Conservation (phyloP, 345 rosid species). For the Rubroshorea leprosula region DNA sequence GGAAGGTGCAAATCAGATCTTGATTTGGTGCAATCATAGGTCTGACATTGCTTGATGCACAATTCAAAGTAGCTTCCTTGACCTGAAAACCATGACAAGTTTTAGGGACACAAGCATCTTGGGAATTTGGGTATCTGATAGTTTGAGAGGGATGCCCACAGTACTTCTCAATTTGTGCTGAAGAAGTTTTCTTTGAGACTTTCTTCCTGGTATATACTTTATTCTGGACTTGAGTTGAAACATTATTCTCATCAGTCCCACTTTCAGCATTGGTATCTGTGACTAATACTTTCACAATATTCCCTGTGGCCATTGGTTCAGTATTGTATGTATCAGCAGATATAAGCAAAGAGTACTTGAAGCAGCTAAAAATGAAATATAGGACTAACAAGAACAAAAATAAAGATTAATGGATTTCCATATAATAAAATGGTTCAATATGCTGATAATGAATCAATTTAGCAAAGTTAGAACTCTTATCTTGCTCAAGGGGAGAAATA, state of each 20-base stretch:
- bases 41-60: constrained; percentile 13
- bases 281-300: constrained; percentile 14
- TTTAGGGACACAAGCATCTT: constrained; percentile 23
- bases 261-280: constrained; percentile 16
- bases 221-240: constrained; percentile 22
- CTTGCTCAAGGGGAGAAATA: not conserved
- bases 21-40: constrained; percentile 16
- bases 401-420: constrained; percentile 5
- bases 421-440: not conserved
- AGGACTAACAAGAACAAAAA: constrained; percentile 4
- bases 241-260: constrained; percentile 17
- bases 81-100: constrained; percentile 20
- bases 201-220: constrained; percentile 52
- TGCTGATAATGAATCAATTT: not conserved
- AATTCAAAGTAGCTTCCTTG: constrained; percentile 17
- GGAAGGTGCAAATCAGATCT: constrained; percentile 18
- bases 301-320: constrained; percentile 9
- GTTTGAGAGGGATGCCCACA: constrained; percentile 44
- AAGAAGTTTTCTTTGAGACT: constrained; percentile 23
- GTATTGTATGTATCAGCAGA: constrained; percentile 14
- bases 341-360: constrained; percentile 6
- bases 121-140: constrained; percentile 29
- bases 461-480: not conserved
- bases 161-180: constrained; percentile 15
- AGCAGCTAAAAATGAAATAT: constrained; percentile 7